Evolutionary conservation across 257 asterid genomes (phyloP), one percentile per base, ranked within the genome.

Genomic region (Solanum arcanum): DNA sequence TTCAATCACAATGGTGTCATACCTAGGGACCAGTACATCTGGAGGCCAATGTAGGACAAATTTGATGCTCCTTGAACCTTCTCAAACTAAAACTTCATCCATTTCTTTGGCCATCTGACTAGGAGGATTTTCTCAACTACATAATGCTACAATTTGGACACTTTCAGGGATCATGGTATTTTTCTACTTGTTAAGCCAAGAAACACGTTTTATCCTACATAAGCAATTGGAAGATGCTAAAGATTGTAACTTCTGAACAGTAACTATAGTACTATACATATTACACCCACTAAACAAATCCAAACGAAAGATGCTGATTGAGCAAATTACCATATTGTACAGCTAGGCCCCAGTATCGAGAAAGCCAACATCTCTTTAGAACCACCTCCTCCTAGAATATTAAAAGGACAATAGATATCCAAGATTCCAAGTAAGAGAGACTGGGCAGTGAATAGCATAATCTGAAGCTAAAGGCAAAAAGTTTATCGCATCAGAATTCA

Each of bases 271-370:
- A 33, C 42, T 31, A 74, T 16, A 86, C 47, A 33, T 73, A 77
- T 37, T 41, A 21, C 37, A 49, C 20, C 74, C 73, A 46, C 70
- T 73, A 74, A 47, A 29, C 39, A 42, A 86, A 86, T 49, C 60
- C 41, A 86, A 46, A 60, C 74, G 84, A 56, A 27, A 39, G 81
- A 56, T 37, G 18, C 49, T 86, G 29, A 69, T 86, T 33, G 88
- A 83, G 85, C 9, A 87, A 72, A 91, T 93, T 96, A 97, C 99
- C 99, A 90, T 94, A 91, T 46, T 85, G 94, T 90, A 96, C 91
- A 91, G 99, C 99, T 89, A 97, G 93, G 87, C 96, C 91, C 99
- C 99, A 97, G 81, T 96, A 97, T 83, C 99, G 99, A 92, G 99
- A 95, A 90, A 97, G 99, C 99, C 99, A 97, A 86, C 99, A 97